Evolutionary conservation across 2,329 filamentous ascomycete species (phyloP).

Genomic region (Helotiales sp.): DNA sequence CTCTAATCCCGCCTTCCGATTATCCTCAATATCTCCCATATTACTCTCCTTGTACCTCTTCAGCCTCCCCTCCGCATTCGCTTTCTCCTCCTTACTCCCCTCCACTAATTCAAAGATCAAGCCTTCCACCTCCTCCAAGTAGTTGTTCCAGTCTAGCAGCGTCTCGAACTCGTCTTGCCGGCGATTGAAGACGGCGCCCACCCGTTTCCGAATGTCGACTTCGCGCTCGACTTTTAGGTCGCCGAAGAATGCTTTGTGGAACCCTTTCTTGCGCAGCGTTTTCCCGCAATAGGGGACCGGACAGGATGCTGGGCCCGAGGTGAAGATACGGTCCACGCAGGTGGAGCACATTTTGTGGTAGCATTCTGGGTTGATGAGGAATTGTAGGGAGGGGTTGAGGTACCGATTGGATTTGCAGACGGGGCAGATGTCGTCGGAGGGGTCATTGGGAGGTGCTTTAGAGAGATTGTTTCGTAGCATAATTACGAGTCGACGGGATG

Average conservation of each 20-base stretch:
- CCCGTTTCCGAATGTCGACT: slow-evolving; percentile 84
- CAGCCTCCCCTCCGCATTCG: slow-evolving; percentile 57
- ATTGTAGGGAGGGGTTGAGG: slow-evolving; percentile 90
- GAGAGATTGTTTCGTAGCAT: slow-evolving; percentile 31
- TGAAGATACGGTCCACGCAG: slow-evolving; percentile 94
- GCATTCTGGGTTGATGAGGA: slow-evolving; percentile 97
- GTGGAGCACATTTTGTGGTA: slow-evolving; percentile 99
- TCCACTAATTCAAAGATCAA: slow-evolving; percentile 87
- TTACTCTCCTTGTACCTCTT: slow-evolving; percentile 76
- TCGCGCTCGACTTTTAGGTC: slow-evolving; percentile 89
- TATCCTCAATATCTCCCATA: slow-evolving; percentile 68
- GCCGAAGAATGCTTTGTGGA: slow-evolving; percentile 87
- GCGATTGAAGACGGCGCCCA: slow-evolving; percentile 84
- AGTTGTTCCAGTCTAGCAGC: slow-evolving; percentile 85
- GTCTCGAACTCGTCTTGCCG: slow-evolving; percentile 89
- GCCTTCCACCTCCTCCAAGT: slow-evolving; percentile 89
- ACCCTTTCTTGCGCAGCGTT: slow-evolving; percentile 83
- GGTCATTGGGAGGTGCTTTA: slow-evolving; percentile 31
- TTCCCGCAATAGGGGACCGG: slow-evolving; percentile 87
- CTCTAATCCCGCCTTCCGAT: slow-evolving; percentile 58
- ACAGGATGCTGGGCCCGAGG: slow-evolving; percentile 87
- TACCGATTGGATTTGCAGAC: slow-evolving; percentile 97
- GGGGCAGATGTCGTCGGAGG: slow-evolving; percentile 76
- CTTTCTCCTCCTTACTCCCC: slow-evolving; percentile 62
- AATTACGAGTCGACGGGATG: slow-evolving; percentile 12